Base-by-base conservation (phyloP, 2,329 filamentous ascomycete genomes). In the Amesomyces nigricolor region DNA sequence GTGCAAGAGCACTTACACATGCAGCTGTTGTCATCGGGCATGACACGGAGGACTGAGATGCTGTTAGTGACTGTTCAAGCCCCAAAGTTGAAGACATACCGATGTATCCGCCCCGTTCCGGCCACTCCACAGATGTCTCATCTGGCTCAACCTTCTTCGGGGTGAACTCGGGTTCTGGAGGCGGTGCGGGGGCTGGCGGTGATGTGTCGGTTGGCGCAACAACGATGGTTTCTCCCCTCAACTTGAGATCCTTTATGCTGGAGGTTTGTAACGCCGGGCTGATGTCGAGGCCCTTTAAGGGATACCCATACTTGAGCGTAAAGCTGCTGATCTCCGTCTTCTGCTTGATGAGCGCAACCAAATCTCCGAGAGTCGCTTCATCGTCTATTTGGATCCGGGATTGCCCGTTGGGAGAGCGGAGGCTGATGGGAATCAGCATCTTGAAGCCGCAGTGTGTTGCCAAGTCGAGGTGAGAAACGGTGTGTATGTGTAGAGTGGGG, bases 1-100 rank as follows among this genome's bases (percentile, higher is more conserved):
- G 32, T 14, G 1, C 17, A 37, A 30, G 16, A 6, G 13, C 11
- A 59, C 62, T 59, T 49, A 63, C 62, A 97, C 65, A 97, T 84
- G 72, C 92, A 97, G 56, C 86, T 90, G 71, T 96, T 96, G 71
- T 97, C 92, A 67, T 96, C 92, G 4, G 91, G 90, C 92, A 97
- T 96, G 49, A 97, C 89, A 13, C 92, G 86, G 16, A 96, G 80
- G 8, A 95, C 87, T 83, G 43, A 81, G 70, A 1, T 77, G 80
- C 6, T 35, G 14, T 32, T 13, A 29, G 46, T 73, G 67, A 54
- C 5, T 19, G 16, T 26, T 16, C 5, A 3, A 5, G 13, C n/a
- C 19, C 16, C 8, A 9, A 26, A 10, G 9, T 3, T 69, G 59
- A 75, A 67, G 69, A 16, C 72, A 59, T 67, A 80, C 81, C 69